These are phyloP conservation scores for Cladosporium velox DNA, from an alignment of 2,329 filamentous ascomycete species.

Conservation along the genomic window DNA sequence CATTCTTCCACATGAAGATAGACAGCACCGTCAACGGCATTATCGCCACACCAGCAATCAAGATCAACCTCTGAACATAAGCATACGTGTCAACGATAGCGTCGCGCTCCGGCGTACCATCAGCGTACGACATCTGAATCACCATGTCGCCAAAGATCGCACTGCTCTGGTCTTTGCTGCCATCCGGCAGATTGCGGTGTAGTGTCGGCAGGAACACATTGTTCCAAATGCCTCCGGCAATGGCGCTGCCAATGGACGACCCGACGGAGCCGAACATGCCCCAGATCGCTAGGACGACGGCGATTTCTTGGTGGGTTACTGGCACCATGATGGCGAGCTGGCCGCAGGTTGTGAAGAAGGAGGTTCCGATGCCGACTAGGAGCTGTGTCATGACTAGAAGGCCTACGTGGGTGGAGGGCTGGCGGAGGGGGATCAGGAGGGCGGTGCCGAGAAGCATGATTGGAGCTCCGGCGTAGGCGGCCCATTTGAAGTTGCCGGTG, in stretches of 20 bases:
- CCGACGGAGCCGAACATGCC: constrained; percentile 37
- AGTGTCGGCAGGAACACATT: constrained; percentile 28
- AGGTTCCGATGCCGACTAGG: constrained; percentile 60
- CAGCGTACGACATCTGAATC: constrained; percentile 55
- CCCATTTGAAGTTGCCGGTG: constrained; percentile 6
- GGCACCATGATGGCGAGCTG: constrained; percentile 63
- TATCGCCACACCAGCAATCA: constrained; percentile 35
- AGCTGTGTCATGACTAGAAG: constrained; percentile 60
- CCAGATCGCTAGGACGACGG: constrained; percentile 29
- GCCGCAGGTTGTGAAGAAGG: constrained; percentile 58
- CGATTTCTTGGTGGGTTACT: constrained; percentile 29
- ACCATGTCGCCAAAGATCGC: constrained; percentile 56
- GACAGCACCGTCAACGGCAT: constrained; percentile 22
- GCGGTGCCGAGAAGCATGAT: constrained; percentile 38
- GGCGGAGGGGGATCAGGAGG: constrained; percentile 40
- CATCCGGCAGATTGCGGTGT: constrained; percentile 20
- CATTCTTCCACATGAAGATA: constrained; percentile 26
- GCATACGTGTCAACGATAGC: constrained; percentile 42
- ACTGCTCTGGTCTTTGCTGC: constrained; percentile 15
- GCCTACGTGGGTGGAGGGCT: constrained; percentile 45
- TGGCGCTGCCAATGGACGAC: constrained; percentile 55
- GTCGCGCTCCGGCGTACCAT: constrained; percentile 52
- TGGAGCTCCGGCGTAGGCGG: constrained; percentile 37
- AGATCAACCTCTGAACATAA: constrained; percentile 40
- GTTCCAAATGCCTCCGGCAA: constrained; percentile 32